A percentile compares a stretch with the other conserved stretches of the same genome.
phyloP scores from a whole-genome alignment of 163 green algal species.

The Volvox carteri region DNA sequence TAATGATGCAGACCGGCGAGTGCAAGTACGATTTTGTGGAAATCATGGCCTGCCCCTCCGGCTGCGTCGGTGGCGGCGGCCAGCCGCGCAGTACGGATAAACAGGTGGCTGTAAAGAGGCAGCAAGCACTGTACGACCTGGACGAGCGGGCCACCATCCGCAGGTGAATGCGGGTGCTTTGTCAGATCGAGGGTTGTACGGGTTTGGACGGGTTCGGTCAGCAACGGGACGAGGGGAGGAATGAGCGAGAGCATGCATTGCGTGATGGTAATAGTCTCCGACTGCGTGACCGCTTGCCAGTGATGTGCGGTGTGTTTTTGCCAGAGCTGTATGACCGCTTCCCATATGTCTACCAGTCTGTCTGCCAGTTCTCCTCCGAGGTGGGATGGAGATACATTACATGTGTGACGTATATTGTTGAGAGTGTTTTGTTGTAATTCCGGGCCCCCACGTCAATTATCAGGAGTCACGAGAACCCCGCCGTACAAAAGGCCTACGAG shows the following conservation, averaged over 20 bases:
- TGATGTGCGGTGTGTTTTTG: no score
- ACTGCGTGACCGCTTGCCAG: no score
- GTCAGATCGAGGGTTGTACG: no score
- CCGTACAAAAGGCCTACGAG: constrained; percentile 70
- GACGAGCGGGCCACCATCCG: constrained; percentile 71
- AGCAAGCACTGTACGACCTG: constrained; percentile 76
- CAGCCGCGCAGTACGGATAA: constrained; percentile 76
- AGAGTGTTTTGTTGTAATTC: no score
- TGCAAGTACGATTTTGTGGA: constrained; percentile 79
- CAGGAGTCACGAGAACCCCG: constrained; percentile 74
- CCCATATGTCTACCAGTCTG: no score
- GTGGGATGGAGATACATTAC: no score
- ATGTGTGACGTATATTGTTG: no score
- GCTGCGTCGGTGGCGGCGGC: constrained; percentile 82
- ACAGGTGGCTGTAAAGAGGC: constrained; percentile 70
- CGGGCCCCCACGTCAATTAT: not conserved
- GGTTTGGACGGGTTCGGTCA: no score
- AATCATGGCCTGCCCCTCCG: constrained; percentile 81
- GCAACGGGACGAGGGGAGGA: no score
- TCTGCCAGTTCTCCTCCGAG: no score
- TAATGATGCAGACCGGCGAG: constrained; percentile 38
- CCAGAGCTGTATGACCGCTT: no score
- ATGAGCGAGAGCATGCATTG: not conserved
- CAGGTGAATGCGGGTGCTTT: no score
- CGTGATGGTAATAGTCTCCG: not conserved